Base-by-base conservation (phyloP, 1,284 basidiomycete genomes). In the Schizophyllum commune region DNA sequence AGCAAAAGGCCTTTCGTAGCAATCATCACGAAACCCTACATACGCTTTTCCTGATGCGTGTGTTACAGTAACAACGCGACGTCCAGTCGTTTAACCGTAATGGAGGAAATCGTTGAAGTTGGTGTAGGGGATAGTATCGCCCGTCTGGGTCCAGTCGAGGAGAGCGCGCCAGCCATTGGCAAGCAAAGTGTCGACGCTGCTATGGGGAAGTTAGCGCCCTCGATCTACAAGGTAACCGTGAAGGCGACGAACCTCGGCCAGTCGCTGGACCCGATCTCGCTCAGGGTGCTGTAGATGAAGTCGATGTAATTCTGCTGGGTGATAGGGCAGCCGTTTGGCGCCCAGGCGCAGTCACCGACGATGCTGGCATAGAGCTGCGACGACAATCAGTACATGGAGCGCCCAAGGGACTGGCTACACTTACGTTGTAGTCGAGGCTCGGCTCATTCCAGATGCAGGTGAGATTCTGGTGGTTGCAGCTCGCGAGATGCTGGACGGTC, bases 81-180 rank as follows among this genome's bases (percentile, higher is more conserved):
- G 27, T 27, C 27, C 27, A 3, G 27, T 27, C 27, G 27, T 3
- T 27, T 27, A 27, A 27, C 27, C 27, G 27, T 27, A 27, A 56
- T 67, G 66, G 6, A 68, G 58, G 61, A 63, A 68, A 53, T 67
- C 67, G 58, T 68, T 65, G 63, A 68, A 68, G 64, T 67, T 67
- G 20, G 53, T 21, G 61, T 68, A 68, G 1, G 67, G 67, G 22
- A 67, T 60, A 19, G 59, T 65, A 4, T 67, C 66, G 11, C 64
- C 66, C n/a, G 65, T 65, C 13, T 60, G 61, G 51, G 67, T 63
- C 67, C 67, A 68, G 17, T 56, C 52, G 20, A 61, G 52, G 59
- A 68, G 64, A n/a, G 61, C 60, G 1, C 53, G 39, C 64, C 65
- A 65, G 57, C 58, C 64, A 19, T 59, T 52, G 34, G 63, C 59